phyloP scores from a whole-genome alignment of 257 asterid genomes.

The Nicotiana sylvestris region DNA sequence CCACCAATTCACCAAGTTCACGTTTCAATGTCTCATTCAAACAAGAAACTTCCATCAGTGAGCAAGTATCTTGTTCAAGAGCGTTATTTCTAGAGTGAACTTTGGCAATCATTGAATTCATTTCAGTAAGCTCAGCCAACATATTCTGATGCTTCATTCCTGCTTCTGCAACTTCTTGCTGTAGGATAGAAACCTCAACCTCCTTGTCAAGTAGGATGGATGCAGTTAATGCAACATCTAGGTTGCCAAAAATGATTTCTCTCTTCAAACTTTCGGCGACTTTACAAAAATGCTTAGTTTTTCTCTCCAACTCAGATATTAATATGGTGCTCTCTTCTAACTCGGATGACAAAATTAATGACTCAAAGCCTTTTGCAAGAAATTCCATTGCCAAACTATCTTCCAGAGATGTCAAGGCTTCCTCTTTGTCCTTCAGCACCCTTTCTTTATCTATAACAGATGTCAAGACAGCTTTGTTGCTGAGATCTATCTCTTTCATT shows the following conservation, averaged over 20 bases:
- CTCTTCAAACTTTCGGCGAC: conserved; percentile 49
- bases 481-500: conserved; percentile 68
- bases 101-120: conserved; percentile 17
- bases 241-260: conserved; percentile 40
- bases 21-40: conserved; percentile 23
- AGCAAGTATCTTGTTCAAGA: conserved; percentile 33
- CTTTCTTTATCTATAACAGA: conserved; percentile 64
- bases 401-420: conserved; percentile 42
- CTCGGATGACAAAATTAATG: conserved; percentile 49
- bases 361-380: conserved; percentile 56
- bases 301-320: conserved; percentile 38
- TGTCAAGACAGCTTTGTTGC: conserved; percentile 40
- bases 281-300: conserved; percentile 30
- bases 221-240: conserved; percentile 53
- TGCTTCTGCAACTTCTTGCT: conserved; percentile 22
- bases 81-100: conserved; percentile 22
- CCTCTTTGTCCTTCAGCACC: conserved; percentile 55
- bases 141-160: conserved; percentile 24
- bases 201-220: conserved; percentile 56
- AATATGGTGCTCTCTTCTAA: conserved; percentile 40
- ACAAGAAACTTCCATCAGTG: conserved; percentile 27
- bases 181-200: conserved; percentile 20
- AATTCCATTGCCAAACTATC: conserved; percentile 47
- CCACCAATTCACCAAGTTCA: conserved; percentile 28
- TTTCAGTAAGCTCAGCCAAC: conserved; percentile 28